Percentiles rank a stretch among this genome's conserved stretches.
Conservation (phyloP, 2,329 filamentous ascomycete genomes). For the Stemphylium beticola region DNA sequence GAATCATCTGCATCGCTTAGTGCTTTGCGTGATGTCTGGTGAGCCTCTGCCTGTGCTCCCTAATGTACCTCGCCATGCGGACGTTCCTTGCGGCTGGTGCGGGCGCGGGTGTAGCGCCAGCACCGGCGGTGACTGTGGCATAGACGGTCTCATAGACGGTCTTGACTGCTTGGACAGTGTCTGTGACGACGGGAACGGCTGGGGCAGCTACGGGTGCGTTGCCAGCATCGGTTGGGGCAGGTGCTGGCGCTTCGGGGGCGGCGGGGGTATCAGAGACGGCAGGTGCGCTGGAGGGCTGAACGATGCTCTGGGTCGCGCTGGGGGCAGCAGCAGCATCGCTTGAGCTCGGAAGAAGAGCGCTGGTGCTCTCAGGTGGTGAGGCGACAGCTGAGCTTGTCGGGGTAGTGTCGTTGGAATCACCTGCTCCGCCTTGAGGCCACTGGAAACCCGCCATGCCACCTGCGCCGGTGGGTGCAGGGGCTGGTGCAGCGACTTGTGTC, state of each 20-base stretch:
- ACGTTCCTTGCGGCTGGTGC: conserved; percentile 13
- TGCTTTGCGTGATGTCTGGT: conserved; percentile 21
- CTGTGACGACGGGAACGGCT: conserved; percentile 5
- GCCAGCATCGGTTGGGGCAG: conserved; percentile 4
- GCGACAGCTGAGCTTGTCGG: conserved; percentile 9
- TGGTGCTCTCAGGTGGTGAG: conserved; percentile 7
- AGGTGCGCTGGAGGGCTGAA: conserved; percentile 9
- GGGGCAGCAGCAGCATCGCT: conserved; percentile 5
- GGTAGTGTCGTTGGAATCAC: conserved; percentile 1
- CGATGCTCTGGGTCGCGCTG: conserved; percentile 11
- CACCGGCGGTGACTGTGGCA: conserved; percentile 17
- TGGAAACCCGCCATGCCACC: conserved; percentile 30
- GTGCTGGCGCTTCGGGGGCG: neutral
- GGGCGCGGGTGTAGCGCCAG: conserved; percentile 17
- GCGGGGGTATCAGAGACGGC: conserved; percentile 1
- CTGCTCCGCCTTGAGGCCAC: conserved; percentile 20
- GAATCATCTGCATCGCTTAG: neutral
- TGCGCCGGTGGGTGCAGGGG: conserved; percentile 8
- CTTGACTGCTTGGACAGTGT: conserved; percentile 7
- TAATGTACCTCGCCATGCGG: conserved; percentile 21
- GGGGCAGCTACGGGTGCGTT: conserved; percentile 8
- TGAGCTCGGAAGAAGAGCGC: conserved; percentile 4
- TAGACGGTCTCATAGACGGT: conserved; percentile 26
- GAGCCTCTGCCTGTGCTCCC: conserved; percentile 23
- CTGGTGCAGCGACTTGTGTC: conserved; percentile 13